Evolutionary conservation across 257 asterid genomes (phyloP).

Genomic region (Solanum ossicruentum): DNA sequence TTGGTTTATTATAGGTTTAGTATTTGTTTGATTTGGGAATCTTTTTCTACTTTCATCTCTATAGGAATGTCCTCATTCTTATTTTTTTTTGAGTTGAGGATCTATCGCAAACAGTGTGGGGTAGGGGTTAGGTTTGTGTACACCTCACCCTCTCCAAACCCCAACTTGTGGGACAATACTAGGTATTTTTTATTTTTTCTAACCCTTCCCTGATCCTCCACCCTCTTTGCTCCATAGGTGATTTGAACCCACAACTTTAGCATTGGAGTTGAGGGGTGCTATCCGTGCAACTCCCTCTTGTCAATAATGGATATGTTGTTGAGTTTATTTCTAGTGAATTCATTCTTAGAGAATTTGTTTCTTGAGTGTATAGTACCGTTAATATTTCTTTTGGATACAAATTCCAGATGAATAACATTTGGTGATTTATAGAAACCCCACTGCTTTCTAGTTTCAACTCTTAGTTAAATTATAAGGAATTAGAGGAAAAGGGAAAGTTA

Average conservation of each 20-base stretch:
- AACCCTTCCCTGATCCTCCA: too few relatives aligned
- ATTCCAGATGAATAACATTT: not conserved
- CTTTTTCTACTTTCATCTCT: not conserved
- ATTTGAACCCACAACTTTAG: not conserved
- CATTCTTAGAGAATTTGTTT: not conserved
- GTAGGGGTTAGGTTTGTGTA: not conserved
- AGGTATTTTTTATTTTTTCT: too few relatives aligned
- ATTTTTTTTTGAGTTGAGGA: not conserved
- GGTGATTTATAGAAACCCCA: not conserved
- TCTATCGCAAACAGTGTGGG: not conserved
- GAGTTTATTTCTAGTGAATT: not conserved
- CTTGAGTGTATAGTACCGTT: not conserved
- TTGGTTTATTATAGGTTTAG: not conserved
- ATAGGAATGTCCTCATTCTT: not conserved
- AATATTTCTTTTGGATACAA: not conserved
- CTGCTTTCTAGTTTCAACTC: not conserved
- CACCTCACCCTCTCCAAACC: not conserved
- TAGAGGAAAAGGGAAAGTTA: not conserved
- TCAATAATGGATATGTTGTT: not conserved
- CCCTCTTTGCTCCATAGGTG: too few relatives aligned
- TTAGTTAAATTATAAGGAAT: not conserved
- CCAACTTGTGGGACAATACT: not conserved
- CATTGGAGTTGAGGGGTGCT: not conserved
- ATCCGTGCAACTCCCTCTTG: not conserved
- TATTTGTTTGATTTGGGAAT: not conserved